Conservation (phyloP, 768 basidiomycete species). For the Xanthoconium purpureum region DNA sequence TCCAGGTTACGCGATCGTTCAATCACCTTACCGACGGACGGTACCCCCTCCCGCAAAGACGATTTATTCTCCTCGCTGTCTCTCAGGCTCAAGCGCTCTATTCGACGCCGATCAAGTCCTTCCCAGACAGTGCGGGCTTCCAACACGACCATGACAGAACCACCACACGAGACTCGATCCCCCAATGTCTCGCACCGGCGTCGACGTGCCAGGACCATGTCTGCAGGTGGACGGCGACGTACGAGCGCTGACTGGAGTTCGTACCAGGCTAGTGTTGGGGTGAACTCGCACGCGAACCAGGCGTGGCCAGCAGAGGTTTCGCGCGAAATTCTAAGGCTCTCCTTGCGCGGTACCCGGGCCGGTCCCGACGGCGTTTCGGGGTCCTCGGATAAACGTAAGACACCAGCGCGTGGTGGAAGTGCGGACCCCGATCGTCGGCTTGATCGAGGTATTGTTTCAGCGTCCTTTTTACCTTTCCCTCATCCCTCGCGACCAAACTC, state of each 20-base stretch:
- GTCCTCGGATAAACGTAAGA: conserved; percentile 18
- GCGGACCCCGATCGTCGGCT: conserved; percentile 15
- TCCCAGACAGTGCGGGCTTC: conserved; percentile 23
- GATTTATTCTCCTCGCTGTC: conserved; percentile 24
- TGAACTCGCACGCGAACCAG: conserved; percentile 29
- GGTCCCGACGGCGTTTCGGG: conserved; percentile 18
- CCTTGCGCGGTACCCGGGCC: conserved; percentile 29
- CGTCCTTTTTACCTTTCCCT: conserved; percentile 33
- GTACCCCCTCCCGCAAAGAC: conserved; percentile 14
- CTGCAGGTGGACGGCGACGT: conserved; percentile 40
- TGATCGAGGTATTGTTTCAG: conserved; percentile 16
- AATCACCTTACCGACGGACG: conserved; percentile 21
- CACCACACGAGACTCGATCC: neutral
- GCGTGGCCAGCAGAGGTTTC: conserved; percentile 61
- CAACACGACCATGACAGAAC: conserved; percentile 3
- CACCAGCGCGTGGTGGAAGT: conserved; percentile 18
- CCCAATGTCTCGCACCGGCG: conserved; percentile 1
- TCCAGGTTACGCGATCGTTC: conserved; percentile 20
- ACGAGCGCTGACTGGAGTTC: conserved; percentile 59
- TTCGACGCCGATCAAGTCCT: conserved; percentile 30
- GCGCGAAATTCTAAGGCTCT: conserved; percentile 50
- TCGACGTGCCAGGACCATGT: conserved; percentile 26
- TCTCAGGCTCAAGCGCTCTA: conserved; percentile 23
- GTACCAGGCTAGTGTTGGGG: conserved; percentile 40
- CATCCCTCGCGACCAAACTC: conserved; percentile 23